A percentile compares a stretch with the other conserved stretches of the same genome.
Evolutionary conservation across 140 eudicot species (phyloP).

Genomic region (Bidens hawaiensis): DNA sequence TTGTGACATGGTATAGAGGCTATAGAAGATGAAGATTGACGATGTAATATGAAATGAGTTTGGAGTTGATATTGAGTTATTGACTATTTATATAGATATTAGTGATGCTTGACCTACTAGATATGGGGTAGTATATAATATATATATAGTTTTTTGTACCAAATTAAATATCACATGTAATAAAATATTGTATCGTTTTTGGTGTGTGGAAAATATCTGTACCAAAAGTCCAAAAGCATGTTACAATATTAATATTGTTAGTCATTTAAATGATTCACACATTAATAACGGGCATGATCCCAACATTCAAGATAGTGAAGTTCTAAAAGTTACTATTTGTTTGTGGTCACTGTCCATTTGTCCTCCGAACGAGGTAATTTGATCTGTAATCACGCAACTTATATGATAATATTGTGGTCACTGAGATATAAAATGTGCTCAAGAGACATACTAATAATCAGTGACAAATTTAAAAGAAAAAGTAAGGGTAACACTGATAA

Average conservation of each 20-base stretch:
- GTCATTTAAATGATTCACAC: background rate
- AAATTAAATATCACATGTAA: background rate
- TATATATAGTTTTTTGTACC: background rate
- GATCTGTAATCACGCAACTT: too few species aligned
- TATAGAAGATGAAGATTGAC: conserved; percentile 3
- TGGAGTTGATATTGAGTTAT: conserved; percentile 18
- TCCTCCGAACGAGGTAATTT: too few species aligned
- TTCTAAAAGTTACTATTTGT: background rate
- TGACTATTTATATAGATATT: conserved; percentile 23
- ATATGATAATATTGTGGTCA: too few species aligned
- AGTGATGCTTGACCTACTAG: conserved; percentile 24
- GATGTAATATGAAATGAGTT: conserved; percentile 3
- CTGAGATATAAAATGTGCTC: too few species aligned
- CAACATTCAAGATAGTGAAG: background rate
- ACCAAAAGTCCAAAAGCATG: background rate
- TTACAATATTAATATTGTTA: too few species aligned
- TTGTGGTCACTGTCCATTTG: background rate
- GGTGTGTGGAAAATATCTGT: background rate
- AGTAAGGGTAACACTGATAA: too few species aligned
- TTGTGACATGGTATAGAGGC: too few species aligned
- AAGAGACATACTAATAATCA: too few species aligned
- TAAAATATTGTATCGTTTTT: too few species aligned
- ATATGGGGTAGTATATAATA: too few species aligned
- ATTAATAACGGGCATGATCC: background rate
- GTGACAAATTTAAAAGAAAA: too few species aligned